Evolutionary conservation across 805 yeast species (phyloP).

Genomic region (Zygoascus ofunaensis): DNA sequence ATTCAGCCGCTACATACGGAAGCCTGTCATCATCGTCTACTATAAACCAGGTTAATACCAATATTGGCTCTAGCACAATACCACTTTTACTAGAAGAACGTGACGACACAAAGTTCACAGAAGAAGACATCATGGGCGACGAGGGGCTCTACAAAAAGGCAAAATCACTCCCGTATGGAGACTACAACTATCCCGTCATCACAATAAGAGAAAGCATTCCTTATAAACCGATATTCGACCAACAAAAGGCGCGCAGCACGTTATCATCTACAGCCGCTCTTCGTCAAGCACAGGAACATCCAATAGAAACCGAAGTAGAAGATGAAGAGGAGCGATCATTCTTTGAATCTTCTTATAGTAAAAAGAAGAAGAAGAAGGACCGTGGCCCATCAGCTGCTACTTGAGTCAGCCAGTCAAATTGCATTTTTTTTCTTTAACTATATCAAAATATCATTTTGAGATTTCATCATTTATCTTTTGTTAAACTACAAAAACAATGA

Average conservation of each 20-base stretch:
- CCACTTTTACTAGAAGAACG: slow-evolving; percentile 1
- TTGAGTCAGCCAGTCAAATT: neutral
- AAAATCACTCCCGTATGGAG: slow-evolving; percentile 29
- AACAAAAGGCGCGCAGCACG: slow-evolving; percentile 12
- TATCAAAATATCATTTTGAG: neutral
- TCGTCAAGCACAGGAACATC: slow-evolving; percentile 15
- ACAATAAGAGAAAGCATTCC: slow-evolving; percentile 25
- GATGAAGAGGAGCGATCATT: slow-evolving; percentile 9
- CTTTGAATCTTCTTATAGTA: slow-evolving; percentile 2
- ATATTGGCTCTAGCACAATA: neutral
- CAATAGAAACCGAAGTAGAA: slow-evolving; percentile 12
- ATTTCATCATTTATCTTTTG: too few relatives aligned
- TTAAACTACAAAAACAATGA: too few relatives aligned
- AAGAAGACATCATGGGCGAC: slow-evolving; percentile 14
- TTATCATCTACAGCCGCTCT: slow-evolving; percentile 6
- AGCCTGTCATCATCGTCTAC: neutral
- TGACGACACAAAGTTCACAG: neutral
- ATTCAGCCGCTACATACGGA: neutral
- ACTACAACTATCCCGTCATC: slow-evolving; percentile 35
- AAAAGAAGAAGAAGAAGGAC: neutral
- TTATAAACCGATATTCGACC: slow-evolving; percentile 16
- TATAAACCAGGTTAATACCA: neutral
- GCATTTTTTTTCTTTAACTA: too few relatives aligned
- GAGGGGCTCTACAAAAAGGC: slow-evolving; percentile 30
- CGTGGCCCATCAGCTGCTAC: neutral